Evolutionary conservation across 805 yeast species (phyloP).

Genomic region (Isabelozyma rhagii): DNA sequence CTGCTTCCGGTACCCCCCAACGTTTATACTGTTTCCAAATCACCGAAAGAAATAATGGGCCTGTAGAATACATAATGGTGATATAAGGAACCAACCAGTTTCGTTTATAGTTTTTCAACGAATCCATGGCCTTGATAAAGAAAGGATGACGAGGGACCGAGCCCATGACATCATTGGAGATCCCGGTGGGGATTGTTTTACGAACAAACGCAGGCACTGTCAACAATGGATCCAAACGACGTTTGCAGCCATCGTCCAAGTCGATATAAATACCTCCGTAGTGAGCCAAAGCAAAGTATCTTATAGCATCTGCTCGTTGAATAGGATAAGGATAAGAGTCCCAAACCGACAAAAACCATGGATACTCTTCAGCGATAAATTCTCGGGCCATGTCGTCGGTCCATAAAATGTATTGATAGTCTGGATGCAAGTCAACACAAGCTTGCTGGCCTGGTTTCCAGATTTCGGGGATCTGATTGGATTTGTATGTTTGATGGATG

Average conservation of each 20-base stretch:
- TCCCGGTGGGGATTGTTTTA: slow-evolving; percentile 85
- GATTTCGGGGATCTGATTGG: slow-evolving; percentile 68
- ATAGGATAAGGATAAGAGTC: slow-evolving; percentile 78
- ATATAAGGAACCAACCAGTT: slow-evolving; percentile 86
- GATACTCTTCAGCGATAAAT: slow-evolving; percentile 73
- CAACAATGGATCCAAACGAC: slow-evolving; percentile 75
- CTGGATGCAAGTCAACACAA: slow-evolving; percentile 79
- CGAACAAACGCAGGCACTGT: slow-evolving; percentile 83
- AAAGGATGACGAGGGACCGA: slow-evolving; percentile 84
- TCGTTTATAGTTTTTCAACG: slow-evolving; percentile 53
- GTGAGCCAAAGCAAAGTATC: slow-evolving; percentile 79
- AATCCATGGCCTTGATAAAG: slow-evolving; percentile 66
- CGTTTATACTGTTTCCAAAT: slow-evolving; percentile 86
- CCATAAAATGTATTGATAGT: slow-evolving; percentile 86
- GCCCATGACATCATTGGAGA: slow-evolving; percentile 92
- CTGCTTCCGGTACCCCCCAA: slow-evolving; percentile 68
- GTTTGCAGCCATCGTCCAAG: slow-evolving; percentile 82
- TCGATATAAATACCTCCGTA: slow-evolving; percentile 91
- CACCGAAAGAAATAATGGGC: slow-evolving; percentile 82
- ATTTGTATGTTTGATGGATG: slow-evolving; percentile 91
- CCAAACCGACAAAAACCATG: slow-evolving; percentile 83
- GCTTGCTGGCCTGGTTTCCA: slow-evolving; percentile 79
- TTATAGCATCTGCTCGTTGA: slow-evolving; percentile 85
- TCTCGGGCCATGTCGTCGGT: slow-evolving; percentile 80
- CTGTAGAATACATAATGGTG: slow-evolving; percentile 91